Percentiles rank a stretch among this genome's conserved stretches.
phyloP scores from a whole-genome alignment of 2,329 filamentous ascomycete species.

The Leptographium wingfieldii region DNA sequence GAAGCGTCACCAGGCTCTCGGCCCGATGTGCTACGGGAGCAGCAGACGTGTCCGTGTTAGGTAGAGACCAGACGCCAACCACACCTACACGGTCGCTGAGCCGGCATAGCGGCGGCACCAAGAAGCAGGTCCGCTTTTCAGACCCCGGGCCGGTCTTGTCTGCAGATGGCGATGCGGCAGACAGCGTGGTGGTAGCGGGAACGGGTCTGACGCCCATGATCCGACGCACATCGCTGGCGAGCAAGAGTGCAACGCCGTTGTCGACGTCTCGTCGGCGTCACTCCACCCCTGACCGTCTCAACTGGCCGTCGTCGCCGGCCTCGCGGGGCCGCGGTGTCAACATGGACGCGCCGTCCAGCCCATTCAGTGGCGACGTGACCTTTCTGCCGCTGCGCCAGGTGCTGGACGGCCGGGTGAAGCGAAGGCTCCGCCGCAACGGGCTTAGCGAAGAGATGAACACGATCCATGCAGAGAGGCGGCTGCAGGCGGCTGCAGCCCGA shows the following conservation, averaged over 20 bases:
- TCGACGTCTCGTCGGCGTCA: slow-evolving; percentile 29
- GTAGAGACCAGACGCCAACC: slow-evolving; percentile 16
- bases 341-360: slow-evolving; percentile 11
- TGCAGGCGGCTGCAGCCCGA: slow-evolving; percentile 24
- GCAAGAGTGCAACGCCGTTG: slow-evolving; percentile 5
- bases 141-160: slow-evolving; percentile 30
- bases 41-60: slow-evolving; percentile 9
- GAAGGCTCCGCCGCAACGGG: slow-evolving; percentile 41
- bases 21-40: slow-evolving; percentile 9
- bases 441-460: slow-evolving; percentile 46
- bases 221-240: slow-evolving; percentile 32
- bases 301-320: slow-evolving; percentile 4
- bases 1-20: slow-evolving; percentile 22
- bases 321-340: not conserved
- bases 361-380: slow-evolving; percentile 25
- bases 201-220: slow-evolving; percentile 49
- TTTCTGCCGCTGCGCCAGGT: slow-evolving; percentile 41
- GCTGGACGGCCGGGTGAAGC: slow-evolving; percentile 43
- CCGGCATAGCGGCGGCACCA: slow-evolving; percentile 18
- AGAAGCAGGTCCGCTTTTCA: slow-evolving; percentile 45
- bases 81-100: slow-evolving; percentile 14
- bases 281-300: slow-evolving; percentile 25
- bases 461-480: slow-evolving; percentile 34
- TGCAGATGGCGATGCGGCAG: not conserved
- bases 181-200: slow-evolving; percentile 10